These are phyloP conservation scores for Ophiorrhiza pumila DNA, from an alignment of 257 asterid genomes.

Conservation along the genomic window DNA sequence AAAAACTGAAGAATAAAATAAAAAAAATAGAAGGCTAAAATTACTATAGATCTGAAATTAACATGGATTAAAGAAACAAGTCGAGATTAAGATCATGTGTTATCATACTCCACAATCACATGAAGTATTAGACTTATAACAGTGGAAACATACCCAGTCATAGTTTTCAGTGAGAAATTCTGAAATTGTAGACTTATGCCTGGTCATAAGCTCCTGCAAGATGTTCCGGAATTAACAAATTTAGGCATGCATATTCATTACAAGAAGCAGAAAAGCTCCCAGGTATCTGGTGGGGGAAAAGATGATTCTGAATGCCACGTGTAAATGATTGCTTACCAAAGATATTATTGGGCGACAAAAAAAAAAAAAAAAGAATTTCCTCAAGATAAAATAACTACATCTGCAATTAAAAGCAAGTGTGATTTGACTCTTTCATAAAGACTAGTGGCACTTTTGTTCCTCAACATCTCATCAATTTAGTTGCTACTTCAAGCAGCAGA, in stretches of 20 bases:
- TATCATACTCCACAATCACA: no score
- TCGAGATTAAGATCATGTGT: neutral
- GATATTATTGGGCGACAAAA: no score
- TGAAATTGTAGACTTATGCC: conserved; percentile 90
- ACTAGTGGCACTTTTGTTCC: neutral
- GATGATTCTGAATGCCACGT: neutral
- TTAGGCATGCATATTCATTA: conserved; percentile 1
- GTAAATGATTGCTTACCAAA: neutral
- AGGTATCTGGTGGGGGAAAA: neutral
- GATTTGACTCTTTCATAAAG: neutral
- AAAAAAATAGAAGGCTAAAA: conserved; percentile 9
- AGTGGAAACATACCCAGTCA: conserved; percentile 56
- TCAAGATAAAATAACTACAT: no score
- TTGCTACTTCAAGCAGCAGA: neutral
- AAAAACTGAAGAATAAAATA: conserved; percentile 54
- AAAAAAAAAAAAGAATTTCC: neutral
- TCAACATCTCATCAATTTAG: neutral
- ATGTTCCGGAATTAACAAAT: conserved; percentile 21
- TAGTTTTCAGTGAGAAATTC: conserved; percentile 64
- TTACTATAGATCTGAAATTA: neutral
- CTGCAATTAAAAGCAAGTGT: neutral
- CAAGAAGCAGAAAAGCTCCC: neutral
- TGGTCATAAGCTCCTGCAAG: conserved; percentile 76
- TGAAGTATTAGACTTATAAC: neutral
- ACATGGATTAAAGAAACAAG: neutral